Evolutionary conservation across 805 yeast species (phyloP).

Genomic region (Candida morakotiae): DNA sequence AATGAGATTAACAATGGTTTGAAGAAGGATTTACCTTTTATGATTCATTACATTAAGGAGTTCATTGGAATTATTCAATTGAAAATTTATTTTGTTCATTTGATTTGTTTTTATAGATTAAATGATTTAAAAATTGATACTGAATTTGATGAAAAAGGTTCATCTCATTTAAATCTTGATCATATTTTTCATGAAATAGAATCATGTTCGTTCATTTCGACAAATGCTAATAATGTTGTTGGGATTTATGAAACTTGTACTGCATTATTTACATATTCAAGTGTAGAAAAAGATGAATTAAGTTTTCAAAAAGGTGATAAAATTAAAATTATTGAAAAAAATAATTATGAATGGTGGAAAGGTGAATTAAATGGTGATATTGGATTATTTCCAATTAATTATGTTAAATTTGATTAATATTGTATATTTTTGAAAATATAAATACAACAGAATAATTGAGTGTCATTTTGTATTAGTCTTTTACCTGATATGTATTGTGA

Average conservation of each 20-base stretch:
- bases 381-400: slow-evolving; percentile 28
- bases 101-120: slow-evolving; percentile 29
- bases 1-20: slow-evolving; percentile 33
- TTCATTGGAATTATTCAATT: slow-evolving; percentile 28
- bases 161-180: too few species aligned
- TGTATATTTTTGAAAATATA: too few species aligned
- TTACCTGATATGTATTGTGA: too few species aligned
- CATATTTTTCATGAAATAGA: slow-evolving; percentile 13
- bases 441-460: too few species aligned
- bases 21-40: slow-evolving; percentile 45
- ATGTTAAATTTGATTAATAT: slow-evolving; percentile 18
- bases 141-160: not conserved
- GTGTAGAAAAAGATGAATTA: slow-evolving; percentile 39
- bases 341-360: slow-evolving; percentile 33
- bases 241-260: slow-evolving; percentile 26
- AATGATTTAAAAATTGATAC: slow-evolving; percentile 1
- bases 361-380: slow-evolving; percentile 23
- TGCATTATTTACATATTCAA: slow-evolving; percentile 39
- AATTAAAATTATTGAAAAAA: slow-evolving; percentile 31
- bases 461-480: too few species aligned
- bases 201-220: slow-evolving; percentile 16
- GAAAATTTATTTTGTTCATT: slow-evolving; percentile 34
- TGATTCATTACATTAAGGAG: slow-evolving; percentile 30
- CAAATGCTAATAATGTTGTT: not conserved
- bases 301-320: slow-evolving; percentile 39